Conservation (phyloP, 2,329 filamentous ascomycete genomes). For the Colletotrichum limetticola region DNA sequence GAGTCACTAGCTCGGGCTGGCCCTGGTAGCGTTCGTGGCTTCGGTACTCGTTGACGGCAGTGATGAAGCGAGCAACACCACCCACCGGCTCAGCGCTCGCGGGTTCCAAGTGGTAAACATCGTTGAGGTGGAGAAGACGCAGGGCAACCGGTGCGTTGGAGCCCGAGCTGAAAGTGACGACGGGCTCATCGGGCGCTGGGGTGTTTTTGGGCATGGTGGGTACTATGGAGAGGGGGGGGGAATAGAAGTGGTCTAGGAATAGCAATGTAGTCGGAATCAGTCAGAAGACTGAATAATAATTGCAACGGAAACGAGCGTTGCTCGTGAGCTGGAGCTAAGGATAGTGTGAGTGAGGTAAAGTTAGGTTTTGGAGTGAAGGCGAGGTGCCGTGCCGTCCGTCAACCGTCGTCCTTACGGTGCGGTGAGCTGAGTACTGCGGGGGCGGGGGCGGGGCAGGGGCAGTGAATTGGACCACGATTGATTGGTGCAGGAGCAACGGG, state of each 20-base stretch:
- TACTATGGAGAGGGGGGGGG: not conserved
- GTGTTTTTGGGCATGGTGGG: constrained; percentile 31
- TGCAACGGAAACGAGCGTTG: not conserved
- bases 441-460: constrained; percentile 4
- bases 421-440: constrained; percentile 5
- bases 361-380: not conserved
- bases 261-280: not conserved
- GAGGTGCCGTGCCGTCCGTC: constrained; percentile 7
- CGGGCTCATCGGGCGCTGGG: constrained; percentile 32
- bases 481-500: not conserved
- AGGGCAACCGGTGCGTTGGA: constrained; percentile 67
- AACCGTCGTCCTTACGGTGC: not conserved
- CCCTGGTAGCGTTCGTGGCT: constrained; percentile 67
- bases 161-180: constrained; percentile 45
- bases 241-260: constrained; percentile 7
- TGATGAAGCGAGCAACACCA: constrained; percentile 83
- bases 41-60: constrained; percentile 80
- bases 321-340: constrained; percentile 8
- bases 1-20: constrained; percentile 75
- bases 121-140: constrained; percentile 90
- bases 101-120: constrained; percentile 89
- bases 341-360: not conserved
- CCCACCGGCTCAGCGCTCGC: constrained; percentile 84
- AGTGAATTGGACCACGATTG: not conserved
- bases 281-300: not conserved